Percentiles rank a stretch among this genome's conserved stretches.
These are phyloP conservation scores for Areca catechu DNA, from an alignment of 176 grass and related monocot species.

Conservation along the genomic window DNA sequence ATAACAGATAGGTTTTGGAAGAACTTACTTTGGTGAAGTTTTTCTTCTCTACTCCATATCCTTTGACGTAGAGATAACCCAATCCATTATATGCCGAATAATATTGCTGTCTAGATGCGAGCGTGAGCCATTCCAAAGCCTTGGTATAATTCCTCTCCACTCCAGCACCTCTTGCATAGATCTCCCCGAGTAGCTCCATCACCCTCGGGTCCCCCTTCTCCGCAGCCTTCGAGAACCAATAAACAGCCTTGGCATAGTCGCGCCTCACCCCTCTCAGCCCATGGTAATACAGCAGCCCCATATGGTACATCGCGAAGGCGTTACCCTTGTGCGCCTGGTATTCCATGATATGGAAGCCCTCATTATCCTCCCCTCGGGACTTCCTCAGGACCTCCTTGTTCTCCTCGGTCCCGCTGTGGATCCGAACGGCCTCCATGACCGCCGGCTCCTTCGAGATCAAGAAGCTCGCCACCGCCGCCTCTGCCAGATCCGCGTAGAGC, in stretches of 20 bases:
- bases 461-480: constrained; percentile 78
- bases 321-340: constrained; percentile 91
- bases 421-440: constrained; percentile 65
- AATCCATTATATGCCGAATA: constrained; percentile 99
- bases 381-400: constrained; percentile 86
- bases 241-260: constrained; percentile 62
- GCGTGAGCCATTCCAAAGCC: constrained; percentile 76
- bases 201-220: constrained; percentile 69
- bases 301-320: constrained; percentile 63
- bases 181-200: constrained; percentile 87
- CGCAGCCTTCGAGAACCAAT: constrained; percentile 86
- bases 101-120: constrained; percentile 68
- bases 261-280: constrained; percentile 76
- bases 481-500: constrained; percentile 87
- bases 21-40: constrained; percentile 78
- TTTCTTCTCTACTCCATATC: constrained; percentile 88
- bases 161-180: constrained; percentile 89
- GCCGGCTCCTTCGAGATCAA: constrained; percentile 87
- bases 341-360: constrained; percentile 92
- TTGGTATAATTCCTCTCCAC: constrained; percentile 86
- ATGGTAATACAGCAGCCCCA: constrained; percentile 94
- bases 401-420: constrained; percentile 94
- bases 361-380: constrained; percentile 82
- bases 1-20: background rate
- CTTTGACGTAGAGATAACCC: constrained; percentile 96